Evolutionary conservation across 1,284 basidiomycete genomes (phyloP).

Genomic region (Heterobasidion occidentale): DNA sequence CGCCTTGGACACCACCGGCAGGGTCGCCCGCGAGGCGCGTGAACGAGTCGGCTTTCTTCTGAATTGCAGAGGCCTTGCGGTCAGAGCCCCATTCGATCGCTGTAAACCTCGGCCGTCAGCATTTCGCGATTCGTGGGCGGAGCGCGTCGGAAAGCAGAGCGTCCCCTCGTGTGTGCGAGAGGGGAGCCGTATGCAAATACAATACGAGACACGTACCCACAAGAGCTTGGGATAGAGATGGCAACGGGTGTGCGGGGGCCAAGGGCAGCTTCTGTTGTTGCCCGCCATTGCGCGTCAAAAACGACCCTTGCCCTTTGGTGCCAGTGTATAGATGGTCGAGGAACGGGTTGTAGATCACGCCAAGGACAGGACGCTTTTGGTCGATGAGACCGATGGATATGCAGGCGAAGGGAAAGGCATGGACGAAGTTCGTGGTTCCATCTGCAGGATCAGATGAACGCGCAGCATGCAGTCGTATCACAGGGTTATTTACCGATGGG

Average conservation of each 20-base stretch:
- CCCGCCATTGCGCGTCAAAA: slow-evolving; percentile 32
- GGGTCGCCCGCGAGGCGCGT: slow-evolving; percentile 73
- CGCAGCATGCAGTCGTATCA: not conserved
- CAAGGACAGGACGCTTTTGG: slow-evolving; percentile 73
- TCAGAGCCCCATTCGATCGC: slow-evolving; percentile 94
- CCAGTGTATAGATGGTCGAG: slow-evolving; percentile 11
- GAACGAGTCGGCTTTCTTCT: slow-evolving; percentile 68
- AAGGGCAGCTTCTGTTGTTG: slow-evolving; percentile 9
- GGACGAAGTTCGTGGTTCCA: slow-evolving; percentile 93
- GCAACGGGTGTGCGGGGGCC: slow-evolving; percentile 51
- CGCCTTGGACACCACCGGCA: slow-evolving; percentile 53
- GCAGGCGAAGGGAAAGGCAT: slow-evolving; percentile 85
- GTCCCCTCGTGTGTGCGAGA: no score
- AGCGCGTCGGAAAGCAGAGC: no score
- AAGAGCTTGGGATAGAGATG: slow-evolving; percentile 74
- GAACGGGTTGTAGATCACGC: slow-evolving; percentile 24
- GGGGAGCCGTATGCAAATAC: no score
- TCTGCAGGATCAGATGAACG: slow-evolving; percentile 33
- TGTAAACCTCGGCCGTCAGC: slow-evolving; percentile 15
- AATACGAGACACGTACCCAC: slow-evolving; percentile 36
- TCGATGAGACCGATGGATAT: slow-evolving; percentile 90
- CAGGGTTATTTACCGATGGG: slow-evolving; percentile 52
- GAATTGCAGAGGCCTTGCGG: slow-evolving; percentile 49
- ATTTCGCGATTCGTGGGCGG: not conserved
- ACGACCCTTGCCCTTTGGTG: slow-evolving; percentile 73